phyloP scores from a whole-genome alignment of 805 yeast genomes.

The Metschnikowia similis region DNA sequence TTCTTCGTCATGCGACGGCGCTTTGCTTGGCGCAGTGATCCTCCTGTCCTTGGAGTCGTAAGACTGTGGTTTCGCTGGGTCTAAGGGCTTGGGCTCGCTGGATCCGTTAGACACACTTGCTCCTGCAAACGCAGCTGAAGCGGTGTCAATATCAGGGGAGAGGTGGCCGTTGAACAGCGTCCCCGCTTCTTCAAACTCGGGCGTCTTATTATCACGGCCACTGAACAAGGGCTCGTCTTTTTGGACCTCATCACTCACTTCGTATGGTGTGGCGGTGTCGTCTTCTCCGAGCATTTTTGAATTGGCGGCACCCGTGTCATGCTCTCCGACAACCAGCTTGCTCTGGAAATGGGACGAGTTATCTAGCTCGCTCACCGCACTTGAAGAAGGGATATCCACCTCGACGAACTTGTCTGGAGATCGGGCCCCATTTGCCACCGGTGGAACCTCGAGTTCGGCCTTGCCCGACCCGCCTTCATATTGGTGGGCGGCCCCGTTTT shows the following conservation, averaged over 20 bases:
- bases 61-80: background rate
- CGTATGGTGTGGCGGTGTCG: background rate
- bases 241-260: background rate
- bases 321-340: background rate
- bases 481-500: background rate
- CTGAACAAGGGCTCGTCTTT: background rate
- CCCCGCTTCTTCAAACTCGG: background rate
- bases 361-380: constrained; percentile 15
- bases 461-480: background rate
- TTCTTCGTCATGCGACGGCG: constrained; percentile 8
- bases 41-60: constrained; percentile 1
- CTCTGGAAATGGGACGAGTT: background rate
- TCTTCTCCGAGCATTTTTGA: background rate
- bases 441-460: background rate
- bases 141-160: background rate
- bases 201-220: background rate
- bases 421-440: background rate
- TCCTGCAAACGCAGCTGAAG: background rate
- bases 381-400: constrained; percentile 25
- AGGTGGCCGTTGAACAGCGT: background rate
- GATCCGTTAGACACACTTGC: background rate
- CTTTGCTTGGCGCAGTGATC: background rate
- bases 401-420: constrained; percentile 26
- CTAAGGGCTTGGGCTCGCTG: background rate
- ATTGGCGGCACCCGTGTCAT: background rate